Conservation (phyloP, 441 rosid species). For the Omphalea diandra region DNA sequence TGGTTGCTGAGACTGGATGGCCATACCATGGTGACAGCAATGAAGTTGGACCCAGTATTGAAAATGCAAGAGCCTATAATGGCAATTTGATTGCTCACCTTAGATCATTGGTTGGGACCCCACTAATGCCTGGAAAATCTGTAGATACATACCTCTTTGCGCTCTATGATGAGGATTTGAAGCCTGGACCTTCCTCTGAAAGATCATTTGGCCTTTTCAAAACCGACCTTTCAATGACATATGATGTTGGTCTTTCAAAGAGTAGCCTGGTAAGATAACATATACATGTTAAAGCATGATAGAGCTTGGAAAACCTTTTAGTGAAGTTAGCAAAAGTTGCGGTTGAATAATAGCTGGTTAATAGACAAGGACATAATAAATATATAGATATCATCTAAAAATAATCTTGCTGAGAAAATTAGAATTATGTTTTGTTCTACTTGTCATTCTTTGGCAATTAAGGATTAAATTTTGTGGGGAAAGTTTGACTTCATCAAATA, state of each 20-base stretch:
- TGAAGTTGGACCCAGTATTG: slow-evolving; percentile 76
- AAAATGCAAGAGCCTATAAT: slow-evolving; percentile 87
- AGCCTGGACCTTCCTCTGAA: slow-evolving; percentile 77
- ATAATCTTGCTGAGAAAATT: neutral
- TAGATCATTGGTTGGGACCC: slow-evolving; percentile 79
- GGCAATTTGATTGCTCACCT: slow-evolving; percentile 87
- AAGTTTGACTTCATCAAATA: neutral
- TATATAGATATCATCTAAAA: neutral
- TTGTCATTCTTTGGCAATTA: neutral
- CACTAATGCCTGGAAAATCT: slow-evolving; percentile 91
- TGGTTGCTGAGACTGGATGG: slow-evolving; percentile 97
- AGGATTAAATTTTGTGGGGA: neutral
- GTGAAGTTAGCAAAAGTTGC: neutral
- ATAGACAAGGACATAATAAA: too few species aligned
- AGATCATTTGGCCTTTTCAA: slow-evolving; percentile 83
- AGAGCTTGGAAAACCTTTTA: neutral
- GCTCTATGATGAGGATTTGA: slow-evolving; percentile 77
- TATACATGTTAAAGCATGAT: neutral
- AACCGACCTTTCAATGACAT: slow-evolving; percentile 66
- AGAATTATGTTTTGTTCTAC: neutral
- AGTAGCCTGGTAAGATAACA: slow-evolving; percentile 47
- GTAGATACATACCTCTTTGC: slow-evolving; percentile 91
- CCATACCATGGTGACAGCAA: slow-evolving; percentile 67
- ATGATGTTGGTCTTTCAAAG: slow-evolving; percentile 72
- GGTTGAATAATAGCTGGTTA: neutral